Evolutionary conservation across 2,329 filamentous ascomycete species (phyloP).

Genomic region (Orbilia oligospora): DNA sequence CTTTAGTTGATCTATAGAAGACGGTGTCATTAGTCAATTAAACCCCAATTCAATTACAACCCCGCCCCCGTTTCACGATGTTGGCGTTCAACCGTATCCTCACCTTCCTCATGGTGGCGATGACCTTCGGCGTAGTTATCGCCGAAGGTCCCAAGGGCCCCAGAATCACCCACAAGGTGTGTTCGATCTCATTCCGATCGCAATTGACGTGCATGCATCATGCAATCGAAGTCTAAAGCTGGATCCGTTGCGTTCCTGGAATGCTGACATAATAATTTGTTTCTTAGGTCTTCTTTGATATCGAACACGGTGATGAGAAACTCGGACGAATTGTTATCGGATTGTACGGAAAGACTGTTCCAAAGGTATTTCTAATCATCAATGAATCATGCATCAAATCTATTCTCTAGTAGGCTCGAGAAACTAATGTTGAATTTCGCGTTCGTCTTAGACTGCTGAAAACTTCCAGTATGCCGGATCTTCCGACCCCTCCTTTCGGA

Average conservation of each 20-base stretch:
- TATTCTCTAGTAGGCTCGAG: neutral
- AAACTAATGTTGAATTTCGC: neutral
- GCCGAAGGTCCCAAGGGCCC: constrained; percentile 85
- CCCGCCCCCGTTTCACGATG: constrained; percentile 72
- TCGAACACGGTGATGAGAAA: constrained; percentile 80
- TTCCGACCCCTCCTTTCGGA: neutral
- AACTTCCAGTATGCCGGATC: constrained; percentile 68
- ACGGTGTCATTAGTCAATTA: constrained; percentile 8
- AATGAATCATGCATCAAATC: constrained; percentile 4
- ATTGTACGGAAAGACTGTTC: constrained; percentile 88
- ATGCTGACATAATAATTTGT: constrained; percentile 19
- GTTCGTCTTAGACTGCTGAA: constrained; percentile 69
- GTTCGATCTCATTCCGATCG: constrained; percentile 18
- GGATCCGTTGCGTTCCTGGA: neutral
- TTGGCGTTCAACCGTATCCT: constrained; percentile 80
- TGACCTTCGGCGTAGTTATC: constrained; percentile 81
- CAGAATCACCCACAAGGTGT: constrained; percentile 92
- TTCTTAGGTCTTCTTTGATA: constrained; percentile 80
- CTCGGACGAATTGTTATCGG: constrained; percentile 84
- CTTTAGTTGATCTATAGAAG: constrained; percentile 45
- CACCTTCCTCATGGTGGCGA: constrained; percentile 81
- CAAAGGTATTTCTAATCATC: constrained; percentile 71
- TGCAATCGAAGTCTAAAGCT: neutral
- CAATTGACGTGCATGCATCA: constrained; percentile 24
- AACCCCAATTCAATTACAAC: constrained; percentile 28